Base-by-base conservation (phyloP, 1,284 basidiomycete genomes). In the Sporisorium reilianum region DNA sequence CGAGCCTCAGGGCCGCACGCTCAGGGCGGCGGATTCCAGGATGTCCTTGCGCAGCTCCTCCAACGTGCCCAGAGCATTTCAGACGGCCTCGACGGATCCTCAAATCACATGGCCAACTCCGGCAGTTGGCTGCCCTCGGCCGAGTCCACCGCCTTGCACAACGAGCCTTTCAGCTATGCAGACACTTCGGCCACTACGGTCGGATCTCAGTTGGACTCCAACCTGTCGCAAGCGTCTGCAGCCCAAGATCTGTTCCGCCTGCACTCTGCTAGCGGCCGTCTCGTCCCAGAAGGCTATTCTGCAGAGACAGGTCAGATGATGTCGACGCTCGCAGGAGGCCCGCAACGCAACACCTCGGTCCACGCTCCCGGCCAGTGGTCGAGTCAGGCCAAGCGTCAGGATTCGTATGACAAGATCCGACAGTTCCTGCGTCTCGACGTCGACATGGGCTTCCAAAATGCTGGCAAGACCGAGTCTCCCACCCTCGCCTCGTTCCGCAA, bases 401-500 rank as follows among this genome's bases (percentile, higher is more conserved):
- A 80, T 42, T 77, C 71, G 16, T 78, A 76, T 50, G 78, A 80
- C 63, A 75, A 72, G 60, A 69, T 80, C 42, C 72, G 75, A 7
- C 77, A 78, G 36, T 80, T 75, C 49, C 49, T 80, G 34, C 64
- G 73, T 20, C 64, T 80, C 1, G 78, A 80, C 36, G 78, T 80
- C 26, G 76, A 80, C 51, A 80, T 80, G 76, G 78, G 76, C 53
- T 80, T 76, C 42, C 64, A 66, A 45, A 61, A 49, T 12, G 54
- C 49, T 26, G 62, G 65, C 46, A 75, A 65, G 50, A 64, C 56
- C 63, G 75, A 80, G 25, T 73, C 67, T 14, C 72, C 71, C 4
- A 75, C 75, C 10, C 57, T 66, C 26, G 66, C 64, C 25, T 42
- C 46, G 18, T 72, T 71, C 55, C 68, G 78, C 18, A 80, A 78